Evolutionary conservation across 2,329 filamentous ascomycete genomes (phyloP).

Genomic region (Microascus cirrosus): DNA sequence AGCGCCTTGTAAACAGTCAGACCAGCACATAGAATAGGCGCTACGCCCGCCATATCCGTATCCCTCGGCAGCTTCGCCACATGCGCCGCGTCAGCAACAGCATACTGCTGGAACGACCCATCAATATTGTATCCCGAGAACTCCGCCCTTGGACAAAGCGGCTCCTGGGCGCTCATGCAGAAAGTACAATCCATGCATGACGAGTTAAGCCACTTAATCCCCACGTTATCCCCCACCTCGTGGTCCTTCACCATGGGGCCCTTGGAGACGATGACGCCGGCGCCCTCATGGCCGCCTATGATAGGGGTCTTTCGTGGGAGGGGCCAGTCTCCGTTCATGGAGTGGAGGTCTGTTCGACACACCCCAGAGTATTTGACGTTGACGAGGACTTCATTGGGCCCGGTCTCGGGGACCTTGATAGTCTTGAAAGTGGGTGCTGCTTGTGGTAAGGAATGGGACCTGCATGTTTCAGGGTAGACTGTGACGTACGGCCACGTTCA

Average conservation of each 20-base stretch:
- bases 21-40: conserved; percentile 73
- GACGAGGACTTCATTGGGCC: conserved; percentile 81
- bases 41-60: conserved; percentile 61
- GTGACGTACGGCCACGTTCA: conserved; percentile 53
- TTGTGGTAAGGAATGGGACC: background rate
- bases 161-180: conserved; percentile 73
- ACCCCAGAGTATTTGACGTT: conserved; percentile 86
- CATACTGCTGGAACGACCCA: conserved; percentile 88
- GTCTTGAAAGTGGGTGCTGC: conserved; percentile 60
- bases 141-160: conserved; percentile 62
- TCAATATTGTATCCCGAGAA: conserved; percentile 90
- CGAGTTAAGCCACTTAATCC: conserved; percentile 89
- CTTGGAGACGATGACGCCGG: conserved; percentile 70
- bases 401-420: conserved; percentile 71
- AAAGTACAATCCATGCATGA: conserved; percentile 74
- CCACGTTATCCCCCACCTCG: conserved; percentile 72
- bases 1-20: conserved; percentile 87
- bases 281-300: conserved; percentile 71
- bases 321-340: conserved; percentile 85
- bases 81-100: conserved; percentile 75
- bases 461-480: background rate
- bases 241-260: conserved; percentile 72
- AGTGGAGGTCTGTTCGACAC: conserved; percentile 75
- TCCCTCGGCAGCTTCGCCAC: conserved; percentile 73
- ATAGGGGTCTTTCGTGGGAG: conserved; percentile 68